These are phyloP conservation scores for Cucurbita ficifolia DNA, from an alignment of 306 rosid species.

Conservation along the genomic window DNA sequence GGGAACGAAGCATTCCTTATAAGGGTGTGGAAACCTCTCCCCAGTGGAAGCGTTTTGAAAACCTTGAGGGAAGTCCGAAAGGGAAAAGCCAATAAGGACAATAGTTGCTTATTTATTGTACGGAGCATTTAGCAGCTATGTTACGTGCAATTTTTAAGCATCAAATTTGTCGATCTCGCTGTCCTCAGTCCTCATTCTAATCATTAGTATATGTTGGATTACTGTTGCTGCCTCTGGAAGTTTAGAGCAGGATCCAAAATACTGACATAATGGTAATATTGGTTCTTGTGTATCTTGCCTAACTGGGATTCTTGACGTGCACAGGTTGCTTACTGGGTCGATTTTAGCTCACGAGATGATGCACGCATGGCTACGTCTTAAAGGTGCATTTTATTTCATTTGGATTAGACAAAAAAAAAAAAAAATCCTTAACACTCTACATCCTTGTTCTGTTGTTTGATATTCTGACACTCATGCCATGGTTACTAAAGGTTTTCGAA, in stretches of 20 bases:
- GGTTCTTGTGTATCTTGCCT: neutral
- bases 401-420: neutral
- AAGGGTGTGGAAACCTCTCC: too few species aligned
- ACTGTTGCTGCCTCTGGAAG: neutral
- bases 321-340: slow-evolving; percentile 86
- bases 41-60: too few species aligned
- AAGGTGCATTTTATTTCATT: slow-evolving; percentile 28
- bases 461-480: slow-evolving; percentile 4
- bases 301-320: neutral
- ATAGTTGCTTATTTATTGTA: neutral
- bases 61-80: too few species aligned
- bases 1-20: too few species aligned
- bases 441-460: neutral
- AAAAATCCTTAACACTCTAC: neutral
- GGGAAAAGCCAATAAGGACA: too few species aligned
- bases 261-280: neutral
- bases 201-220: too few species aligned
- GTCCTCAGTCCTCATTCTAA: neutral
- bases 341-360: slow-evolving; percentile 98
- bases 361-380: slow-evolving; percentile 99
- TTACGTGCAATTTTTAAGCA: neutral
- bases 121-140: neutral
- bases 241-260: neutral
- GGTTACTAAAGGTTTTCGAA: slow-evolving; percentile 59
- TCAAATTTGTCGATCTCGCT: neutral